A percentile compares a stretch with the other conserved stretches of the same genome.
Evolutionary conservation across 2,329 filamentous ascomycete species (phyloP).

Genomic region (Talaromyces sp.): DNA sequence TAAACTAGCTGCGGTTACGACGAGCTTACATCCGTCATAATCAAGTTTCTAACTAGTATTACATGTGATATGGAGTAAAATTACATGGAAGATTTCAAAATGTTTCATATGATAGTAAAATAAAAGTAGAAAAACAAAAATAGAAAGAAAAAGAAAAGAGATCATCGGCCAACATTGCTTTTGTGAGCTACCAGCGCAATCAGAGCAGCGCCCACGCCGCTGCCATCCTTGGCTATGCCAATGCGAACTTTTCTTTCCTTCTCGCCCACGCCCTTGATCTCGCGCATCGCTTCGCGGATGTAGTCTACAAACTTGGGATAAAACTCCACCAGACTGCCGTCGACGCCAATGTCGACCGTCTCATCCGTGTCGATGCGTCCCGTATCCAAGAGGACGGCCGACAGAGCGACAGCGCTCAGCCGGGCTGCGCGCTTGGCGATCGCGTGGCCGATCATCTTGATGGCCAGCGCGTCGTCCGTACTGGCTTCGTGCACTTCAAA

Average conservation of each 20-base stretch:
- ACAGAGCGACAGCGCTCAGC: slow-evolving; percentile 81
- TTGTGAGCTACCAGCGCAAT: slow-evolving; percentile 82
- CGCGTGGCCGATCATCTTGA: slow-evolving; percentile 75
- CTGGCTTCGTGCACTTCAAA: slow-evolving; percentile 72
- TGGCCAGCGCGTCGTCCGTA: slow-evolving; percentile 78
- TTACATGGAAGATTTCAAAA: not conserved
- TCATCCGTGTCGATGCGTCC: slow-evolving; percentile 64
- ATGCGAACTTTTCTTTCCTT: slow-evolving; percentile 87
- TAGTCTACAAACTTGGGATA: slow-evolving; percentile 89
- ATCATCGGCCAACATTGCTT: slow-evolving; percentile 9
- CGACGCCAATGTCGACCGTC: slow-evolving; percentile 85
- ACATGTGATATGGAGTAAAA: not conserved
- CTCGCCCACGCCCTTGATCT: slow-evolving; percentile 70
- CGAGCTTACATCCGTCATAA: not conserved
- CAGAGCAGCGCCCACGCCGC: slow-evolving; percentile 87
- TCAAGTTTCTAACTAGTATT: not conserved
- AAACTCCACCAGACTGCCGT: slow-evolving; percentile 90
- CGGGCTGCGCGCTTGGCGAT: slow-evolving; percentile 85
- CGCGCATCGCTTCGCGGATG: slow-evolving; percentile 74
- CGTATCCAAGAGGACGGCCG: slow-evolving; percentile 74
- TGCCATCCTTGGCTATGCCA: slow-evolving; percentile 94
- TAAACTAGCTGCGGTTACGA: not conserved
- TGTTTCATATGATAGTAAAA: not conserved
- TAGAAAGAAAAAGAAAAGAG: not conserved
- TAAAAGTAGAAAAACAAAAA: not conserved